Conservation (phyloP, 2,329 filamentous ascomycete genomes). For the Fusarium pseudograminearum region DNA sequence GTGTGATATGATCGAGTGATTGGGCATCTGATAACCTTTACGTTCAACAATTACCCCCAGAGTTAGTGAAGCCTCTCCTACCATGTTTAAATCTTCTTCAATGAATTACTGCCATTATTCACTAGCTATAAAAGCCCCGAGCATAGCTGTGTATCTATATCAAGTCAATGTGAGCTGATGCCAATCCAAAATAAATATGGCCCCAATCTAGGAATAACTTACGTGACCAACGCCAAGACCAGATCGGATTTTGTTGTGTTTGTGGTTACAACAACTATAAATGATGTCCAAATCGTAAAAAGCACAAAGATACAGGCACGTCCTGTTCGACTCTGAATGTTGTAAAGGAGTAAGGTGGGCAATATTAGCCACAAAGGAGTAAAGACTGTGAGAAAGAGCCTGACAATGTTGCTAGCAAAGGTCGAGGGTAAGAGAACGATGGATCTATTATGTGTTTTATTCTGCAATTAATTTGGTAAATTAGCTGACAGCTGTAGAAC, state of each 20-base stretch:
- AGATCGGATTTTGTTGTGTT: not conserved
- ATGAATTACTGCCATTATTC: not conserved
- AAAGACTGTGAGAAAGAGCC: not conserved
- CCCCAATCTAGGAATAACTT: not conserved
- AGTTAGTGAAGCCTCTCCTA: too few relatives aligned
- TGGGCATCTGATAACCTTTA: too few relatives aligned
- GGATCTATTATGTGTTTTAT: not conserved
- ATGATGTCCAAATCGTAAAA: not conserved
- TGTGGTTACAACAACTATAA: not conserved
- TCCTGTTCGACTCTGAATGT: not conserved
- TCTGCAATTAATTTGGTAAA: not conserved
- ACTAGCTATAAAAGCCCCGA: not conserved
- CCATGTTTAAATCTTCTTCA: too few relatives aligned
- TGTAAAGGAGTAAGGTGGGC: not conserved
- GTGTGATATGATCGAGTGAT: too few relatives aligned
- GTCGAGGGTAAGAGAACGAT: not conserved
- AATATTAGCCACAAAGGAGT: not conserved
- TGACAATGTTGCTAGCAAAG: not conserved
- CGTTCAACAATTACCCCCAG: too few relatives aligned
- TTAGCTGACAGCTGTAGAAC: not conserved
- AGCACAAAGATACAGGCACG: not conserved
- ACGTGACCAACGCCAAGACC: not conserved
- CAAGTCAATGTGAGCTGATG: not conserved
- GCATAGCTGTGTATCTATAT: not conserved
- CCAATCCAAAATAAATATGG: not conserved